Conservation (phyloP, 306 rosid species). For the Biancaea sappan region DNA sequence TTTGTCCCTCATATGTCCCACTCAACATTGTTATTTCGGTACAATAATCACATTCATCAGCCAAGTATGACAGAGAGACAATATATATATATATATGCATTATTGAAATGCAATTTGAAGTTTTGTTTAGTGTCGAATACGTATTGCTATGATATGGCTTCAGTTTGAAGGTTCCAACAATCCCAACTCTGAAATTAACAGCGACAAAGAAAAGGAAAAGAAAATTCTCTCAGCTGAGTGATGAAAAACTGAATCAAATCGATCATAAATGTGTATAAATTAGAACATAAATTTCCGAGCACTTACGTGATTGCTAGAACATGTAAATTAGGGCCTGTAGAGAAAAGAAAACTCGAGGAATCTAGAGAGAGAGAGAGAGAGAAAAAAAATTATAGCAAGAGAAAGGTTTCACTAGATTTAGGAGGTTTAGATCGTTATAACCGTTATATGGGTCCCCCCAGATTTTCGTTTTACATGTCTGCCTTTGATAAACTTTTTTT, state of each 20-base stretch:
- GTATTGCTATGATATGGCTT: not conserved
- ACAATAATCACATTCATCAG: no score
- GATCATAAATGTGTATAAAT: not conserved
- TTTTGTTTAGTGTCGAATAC: not conserved
- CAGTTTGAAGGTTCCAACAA: not conserved
- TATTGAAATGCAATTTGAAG: not conserved
- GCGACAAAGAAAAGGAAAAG: not conserved
- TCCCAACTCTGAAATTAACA: not conserved
- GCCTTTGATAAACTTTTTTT: not conserved
- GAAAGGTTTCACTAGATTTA: slow-evolving; percentile 7
- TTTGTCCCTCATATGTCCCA: no score
- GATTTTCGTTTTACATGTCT: not conserved
- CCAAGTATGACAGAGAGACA: no score
- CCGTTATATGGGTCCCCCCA: slow-evolving; percentile 40
- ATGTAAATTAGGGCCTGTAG: slow-evolving; percentile 11
- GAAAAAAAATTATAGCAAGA: not conserved
- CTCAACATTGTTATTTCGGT: not conserved
- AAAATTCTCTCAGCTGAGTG: not conserved
- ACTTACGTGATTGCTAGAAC: slow-evolving; percentile 33
- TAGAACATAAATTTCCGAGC: not conserved
- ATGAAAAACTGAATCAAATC: not conserved
- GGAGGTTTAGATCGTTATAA: slow-evolving; percentile 38
- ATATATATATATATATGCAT: not conserved
- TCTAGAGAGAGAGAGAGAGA: slow-evolving; percentile 1
- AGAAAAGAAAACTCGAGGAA: slow-evolving; percentile 3